Percentiles rank a stretch among this genome's conserved stretches.
These are phyloP conservation scores for Geotrichum australiense DNA, from an alignment of 1,139 yeast genomes.

Conservation along the genomic window DNA sequence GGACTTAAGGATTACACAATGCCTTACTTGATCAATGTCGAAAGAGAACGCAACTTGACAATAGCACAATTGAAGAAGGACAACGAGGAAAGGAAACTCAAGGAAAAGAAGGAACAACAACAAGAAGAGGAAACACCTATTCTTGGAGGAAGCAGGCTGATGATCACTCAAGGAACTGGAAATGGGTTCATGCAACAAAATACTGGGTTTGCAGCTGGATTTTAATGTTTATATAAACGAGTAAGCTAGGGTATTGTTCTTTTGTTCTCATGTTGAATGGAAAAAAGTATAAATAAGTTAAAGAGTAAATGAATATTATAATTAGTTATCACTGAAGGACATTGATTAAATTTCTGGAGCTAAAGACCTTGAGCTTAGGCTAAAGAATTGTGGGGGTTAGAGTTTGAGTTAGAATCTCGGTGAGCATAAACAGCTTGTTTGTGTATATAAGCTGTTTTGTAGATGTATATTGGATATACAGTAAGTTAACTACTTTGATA, in stretches of 20 bases:
- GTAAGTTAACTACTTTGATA: too few relatives aligned
- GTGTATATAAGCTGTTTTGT: too few relatives aligned
- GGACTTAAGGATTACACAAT: conserved; percentile 72
- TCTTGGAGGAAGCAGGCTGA: conserved; percentile 29
- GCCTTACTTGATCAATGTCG: conserved; percentile 82
- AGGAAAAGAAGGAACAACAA: conserved; percentile 51
- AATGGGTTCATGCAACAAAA: conserved; percentile 7
- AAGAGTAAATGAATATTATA: too few relatives aligned
- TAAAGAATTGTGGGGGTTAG: too few relatives aligned
- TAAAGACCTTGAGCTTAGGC: too few relatives aligned
- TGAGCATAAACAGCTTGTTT: too few relatives aligned
- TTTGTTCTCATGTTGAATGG: too few relatives aligned
- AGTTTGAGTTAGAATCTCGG: too few relatives aligned
- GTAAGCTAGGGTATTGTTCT: neutral
- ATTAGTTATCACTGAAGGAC: neutral
- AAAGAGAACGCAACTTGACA: conserved; percentile 65
- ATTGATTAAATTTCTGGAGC: too few relatives aligned
- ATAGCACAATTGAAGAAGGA: conserved; percentile 63
- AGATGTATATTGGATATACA: too few relatives aligned
- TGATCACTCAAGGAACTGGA: conserved; percentile 32
- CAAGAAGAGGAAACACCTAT: conserved; percentile 38
- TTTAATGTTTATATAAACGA: neutral
- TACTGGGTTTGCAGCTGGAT: conserved; percentile 11
- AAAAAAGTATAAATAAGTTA: neutral
- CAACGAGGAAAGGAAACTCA: conserved; percentile 60